phyloP scores from a whole-genome alignment of 306 rosid genomes.

The Corylus americana region DNA sequence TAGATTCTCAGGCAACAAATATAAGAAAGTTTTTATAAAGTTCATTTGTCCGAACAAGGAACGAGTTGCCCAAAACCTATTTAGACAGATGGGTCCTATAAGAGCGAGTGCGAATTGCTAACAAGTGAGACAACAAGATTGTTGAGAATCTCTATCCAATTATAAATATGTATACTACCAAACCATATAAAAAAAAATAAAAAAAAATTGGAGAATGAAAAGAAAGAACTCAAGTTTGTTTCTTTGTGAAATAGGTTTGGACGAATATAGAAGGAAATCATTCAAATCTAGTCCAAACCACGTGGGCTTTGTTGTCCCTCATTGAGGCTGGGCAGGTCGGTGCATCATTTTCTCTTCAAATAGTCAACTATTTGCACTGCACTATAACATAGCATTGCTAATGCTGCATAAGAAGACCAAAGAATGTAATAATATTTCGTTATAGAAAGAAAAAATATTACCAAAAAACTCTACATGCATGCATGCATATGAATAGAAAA shows the following conservation, averaged over 20 bases:
- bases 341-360: neutral
- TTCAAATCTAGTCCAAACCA: constrained; percentile 62
- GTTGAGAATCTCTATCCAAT: no score
- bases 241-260: constrained; percentile 47
- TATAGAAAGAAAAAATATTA: neutral
- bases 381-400: no score
- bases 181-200: no score
- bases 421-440: neutral
- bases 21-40: no score
- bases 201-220: neutral
- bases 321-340: constrained; percentile 76
- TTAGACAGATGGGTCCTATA: no score
- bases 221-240: neutral
- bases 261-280: constrained; percentile 56
- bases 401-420: neutral
- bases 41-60: no score
- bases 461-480: no score
- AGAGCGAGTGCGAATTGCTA: no score
- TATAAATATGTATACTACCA: neutral
- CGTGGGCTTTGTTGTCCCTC: constrained; percentile 75
- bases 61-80: no score
- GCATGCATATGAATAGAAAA: no score
- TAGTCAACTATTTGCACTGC: neutral
- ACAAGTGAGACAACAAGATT: no score
- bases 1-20: neutral